Conservation (phyloP, 352 stramenopile species). For the Pythium biforme region DNA sequence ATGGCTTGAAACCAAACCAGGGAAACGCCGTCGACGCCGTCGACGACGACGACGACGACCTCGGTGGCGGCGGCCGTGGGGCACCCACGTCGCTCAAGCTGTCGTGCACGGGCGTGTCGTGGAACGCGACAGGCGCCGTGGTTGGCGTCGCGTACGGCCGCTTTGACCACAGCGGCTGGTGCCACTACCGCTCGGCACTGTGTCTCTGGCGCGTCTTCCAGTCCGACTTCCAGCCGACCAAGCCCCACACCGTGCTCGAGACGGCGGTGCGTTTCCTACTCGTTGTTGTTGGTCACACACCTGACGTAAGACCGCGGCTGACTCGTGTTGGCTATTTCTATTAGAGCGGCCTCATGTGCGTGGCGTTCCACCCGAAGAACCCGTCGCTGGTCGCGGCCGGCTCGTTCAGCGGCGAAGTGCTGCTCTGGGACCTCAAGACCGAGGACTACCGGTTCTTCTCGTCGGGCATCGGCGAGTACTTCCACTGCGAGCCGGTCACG, state of each 20-base stretch:
- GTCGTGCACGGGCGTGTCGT: constrained; percentile 84
- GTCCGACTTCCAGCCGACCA: constrained; percentile 60
- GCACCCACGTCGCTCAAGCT: constrained; percentile 44
- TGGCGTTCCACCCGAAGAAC: constrained; percentile 81
- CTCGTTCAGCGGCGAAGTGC: constrained; percentile 86
- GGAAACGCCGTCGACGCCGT: neutral
- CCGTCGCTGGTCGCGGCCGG: constrained; percentile 79
- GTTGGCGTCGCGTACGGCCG: constrained; percentile 83
- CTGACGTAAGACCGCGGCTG: too few relatives aligned
- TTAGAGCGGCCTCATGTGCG: constrained; percentile 86
- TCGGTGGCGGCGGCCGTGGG: neutral
- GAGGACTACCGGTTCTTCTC: constrained; percentile 66
- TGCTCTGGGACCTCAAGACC: constrained; percentile 74
- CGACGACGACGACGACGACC: constrained; percentile 6
- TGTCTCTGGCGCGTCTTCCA: constrained; percentile 88
- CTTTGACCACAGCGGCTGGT: constrained; percentile 87
- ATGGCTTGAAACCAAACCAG: neutral
- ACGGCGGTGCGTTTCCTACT: constrained; percentile 44
- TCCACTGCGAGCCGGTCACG: constrained; percentile 84
- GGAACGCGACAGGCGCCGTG: constrained; percentile 82
- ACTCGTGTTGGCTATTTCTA: neutral
- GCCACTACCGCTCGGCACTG: constrained; percentile 82
- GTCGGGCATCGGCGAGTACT: constrained; percentile 87
- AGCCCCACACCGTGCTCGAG: constrained; percentile 74
- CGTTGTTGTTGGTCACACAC: too few relatives aligned